Evolutionary conservation across 2,329 filamentous ascomycete genomes (phyloP).

Genomic region (Colletotrichum ledebouriae): DNA sequence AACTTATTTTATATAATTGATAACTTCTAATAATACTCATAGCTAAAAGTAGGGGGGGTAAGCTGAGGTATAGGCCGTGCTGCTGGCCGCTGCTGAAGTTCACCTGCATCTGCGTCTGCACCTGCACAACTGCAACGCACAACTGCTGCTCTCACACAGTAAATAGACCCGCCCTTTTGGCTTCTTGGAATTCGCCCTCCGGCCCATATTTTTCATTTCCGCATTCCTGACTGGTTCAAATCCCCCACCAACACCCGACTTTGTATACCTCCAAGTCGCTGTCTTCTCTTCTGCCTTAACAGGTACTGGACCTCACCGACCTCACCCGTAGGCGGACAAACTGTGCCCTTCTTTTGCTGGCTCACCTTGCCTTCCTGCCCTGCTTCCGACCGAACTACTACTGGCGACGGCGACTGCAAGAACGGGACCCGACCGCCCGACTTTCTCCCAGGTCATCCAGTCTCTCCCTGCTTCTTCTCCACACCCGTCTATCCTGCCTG

Average conservation of each 20-base stretch:
- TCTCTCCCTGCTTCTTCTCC: conserved; percentile 42
- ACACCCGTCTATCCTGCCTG: conserved; percentile 32
- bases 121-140: not conserved
- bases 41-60: too few species aligned
- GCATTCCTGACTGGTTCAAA: conserved; percentile 41
- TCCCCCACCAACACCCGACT: conserved; percentile 18
- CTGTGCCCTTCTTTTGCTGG: too few species aligned
- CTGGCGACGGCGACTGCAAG: conserved; percentile 8
- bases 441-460: conserved; percentile 26
- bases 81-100: conserved; percentile 15
- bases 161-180: not conserved
- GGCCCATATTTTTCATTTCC: conserved; percentile 45
- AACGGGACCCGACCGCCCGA: conserved; percentile 37
- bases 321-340: too few species aligned
- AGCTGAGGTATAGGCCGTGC: too few species aligned
- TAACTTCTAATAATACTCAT: too few species aligned
- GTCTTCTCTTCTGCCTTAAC: not conserved
- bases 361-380: not conserved
- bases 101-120: not conserved
- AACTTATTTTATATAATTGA: too few species aligned
- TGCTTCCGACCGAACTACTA: conserved; percentile 1
- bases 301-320: too few species aligned
- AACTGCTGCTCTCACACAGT: not conserved
- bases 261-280: conserved; percentile 14
- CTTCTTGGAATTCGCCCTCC: conserved; percentile 38